Base-by-base conservation (phyloP, 148 eudicot species). In the Amaranthus palmeri region DNA sequence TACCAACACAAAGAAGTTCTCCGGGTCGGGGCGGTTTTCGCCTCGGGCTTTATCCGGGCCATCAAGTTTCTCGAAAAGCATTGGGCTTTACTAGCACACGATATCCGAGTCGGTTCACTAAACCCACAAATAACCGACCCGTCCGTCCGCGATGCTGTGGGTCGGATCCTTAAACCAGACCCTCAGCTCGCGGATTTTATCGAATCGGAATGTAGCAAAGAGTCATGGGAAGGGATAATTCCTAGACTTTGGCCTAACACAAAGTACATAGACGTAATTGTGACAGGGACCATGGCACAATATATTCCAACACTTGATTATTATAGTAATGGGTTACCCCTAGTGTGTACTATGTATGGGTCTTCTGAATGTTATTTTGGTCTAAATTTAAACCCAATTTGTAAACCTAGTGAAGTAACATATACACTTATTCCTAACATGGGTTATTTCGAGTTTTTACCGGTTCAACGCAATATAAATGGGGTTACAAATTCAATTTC, bases 31-130 rank as follows among this genome's bases (percentile, higher is more conserved):
- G 96, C 96, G 1, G 90, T 86, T 43, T 90, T 90, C 1, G 96
- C 96, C 54, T 90, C 96, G n/a, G 96, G 96, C 12, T 88, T 90
- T 56, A 88, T 90, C 78, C 90, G 96, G 79, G 96, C 96, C 15
- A 85, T 88, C 47, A 84, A 82, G 52, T 90, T 88, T 61, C 80
- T 90, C 0, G 90, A 88, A 58, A 88, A 85, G 41, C 87, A 90
- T 65, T 88, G 96, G 90, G 63, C 81, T 65, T 42, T 48, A 6
- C 62, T 90, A 3, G 80, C 74, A 54, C 71, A 65, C 0, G 96
- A 90, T 54, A 85, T 90, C 75, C 79, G 88, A 10, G 68, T 76
- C 48, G 92, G 96, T 7, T 70, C 80, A 6, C 7, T 90, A 0
- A 83, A 78, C 63, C 57, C 83, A 4, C 71, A 77, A 57, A 88